A percentile compares a stretch with the other conserved stretches of the same genome.
phyloP scores from a whole-genome alignment of 2,329 filamentous ascomycete species.

The Mycocentrospora acerina region DNA sequence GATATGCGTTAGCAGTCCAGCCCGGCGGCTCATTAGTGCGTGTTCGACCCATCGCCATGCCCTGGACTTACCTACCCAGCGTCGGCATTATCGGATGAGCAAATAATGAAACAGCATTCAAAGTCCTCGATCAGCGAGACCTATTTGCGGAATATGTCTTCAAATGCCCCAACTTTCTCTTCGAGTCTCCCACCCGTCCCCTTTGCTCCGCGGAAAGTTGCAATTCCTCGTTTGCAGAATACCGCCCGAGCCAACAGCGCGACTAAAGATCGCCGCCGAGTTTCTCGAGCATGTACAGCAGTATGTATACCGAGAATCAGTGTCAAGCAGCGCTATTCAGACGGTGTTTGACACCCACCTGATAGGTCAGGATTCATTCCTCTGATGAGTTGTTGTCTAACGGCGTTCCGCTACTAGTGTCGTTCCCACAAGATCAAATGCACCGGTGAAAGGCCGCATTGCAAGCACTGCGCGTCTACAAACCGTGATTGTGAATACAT shows the following conservation, averaged over 20 bases:
- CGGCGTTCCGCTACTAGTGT: constrained; percentile 26
- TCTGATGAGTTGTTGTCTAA: constrained; percentile 11
- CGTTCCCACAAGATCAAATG: constrained; percentile 46
- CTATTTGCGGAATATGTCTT: constrained; percentile 11
- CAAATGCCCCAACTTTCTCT: constrained; percentile 7
- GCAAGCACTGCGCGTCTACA: constrained; percentile 39
- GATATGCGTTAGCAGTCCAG: background rate
- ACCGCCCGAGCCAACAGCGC: constrained; percentile 8
- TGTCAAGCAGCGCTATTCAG: too few species aligned
- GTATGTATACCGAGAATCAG: constrained; percentile 11
- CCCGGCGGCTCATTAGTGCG: background rate
- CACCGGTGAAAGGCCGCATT: constrained; percentile 39
- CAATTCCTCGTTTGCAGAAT: constrained; percentile 35
- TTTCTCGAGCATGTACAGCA: constrained; percentile 33
- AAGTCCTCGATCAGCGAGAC: constrained; percentile 2
- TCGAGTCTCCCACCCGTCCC: constrained; percentile 9
- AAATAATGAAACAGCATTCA: constrained; percentile 5
- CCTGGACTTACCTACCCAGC: background rate
- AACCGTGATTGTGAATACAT: constrained; percentile 42
- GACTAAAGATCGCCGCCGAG: constrained; percentile 26
- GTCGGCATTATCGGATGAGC: constrained; percentile 4
- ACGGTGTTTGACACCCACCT: background rate
- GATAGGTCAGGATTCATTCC: constrained; percentile 2
- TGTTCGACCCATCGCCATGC: background rate
- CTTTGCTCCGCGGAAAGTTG: constrained; percentile 25